Evolutionary conservation across 257 asterid species (phyloP).

Genomic region (Capsicum chinense): DNA sequence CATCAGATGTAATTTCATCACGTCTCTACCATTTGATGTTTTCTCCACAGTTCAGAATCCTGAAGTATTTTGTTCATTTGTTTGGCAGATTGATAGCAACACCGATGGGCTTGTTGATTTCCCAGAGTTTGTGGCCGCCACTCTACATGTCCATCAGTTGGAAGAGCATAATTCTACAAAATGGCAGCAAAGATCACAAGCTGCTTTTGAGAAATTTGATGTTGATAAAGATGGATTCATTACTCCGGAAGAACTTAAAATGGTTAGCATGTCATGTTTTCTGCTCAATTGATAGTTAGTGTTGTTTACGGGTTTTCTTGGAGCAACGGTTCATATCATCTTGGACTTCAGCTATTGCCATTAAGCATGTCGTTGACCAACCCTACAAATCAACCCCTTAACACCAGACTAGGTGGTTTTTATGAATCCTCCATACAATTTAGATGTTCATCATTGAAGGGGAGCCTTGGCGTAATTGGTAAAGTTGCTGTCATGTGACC

Average conservation of each 20-base stretch:
- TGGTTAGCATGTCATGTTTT: conserved; percentile 48
- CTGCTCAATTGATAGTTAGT: background rate
- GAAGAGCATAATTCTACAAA: conserved; percentile 73
- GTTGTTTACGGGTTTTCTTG: background rate
- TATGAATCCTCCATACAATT: background rate
- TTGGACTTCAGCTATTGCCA: background rate
- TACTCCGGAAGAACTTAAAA: conserved; percentile 74
- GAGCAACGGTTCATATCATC: background rate
- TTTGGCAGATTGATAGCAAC: conserved; percentile 76
- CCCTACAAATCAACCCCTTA: conserved; percentile 17
- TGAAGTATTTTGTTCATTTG: conserved; percentile 27
- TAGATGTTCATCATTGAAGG: background rate
- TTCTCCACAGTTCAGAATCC: background rate
- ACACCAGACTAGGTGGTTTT: background rate
- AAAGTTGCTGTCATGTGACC: no score
- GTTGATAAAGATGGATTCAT: conserved; percentile 80
- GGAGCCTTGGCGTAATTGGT: no score
- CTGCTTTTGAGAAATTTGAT: conserved; percentile 82
- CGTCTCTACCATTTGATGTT: background rate
- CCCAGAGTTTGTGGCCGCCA: conserved; percentile 84
- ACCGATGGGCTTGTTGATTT: conserved; percentile 88
- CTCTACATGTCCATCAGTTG: conserved; percentile 77
- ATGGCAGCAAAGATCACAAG: conserved; percentile 72
- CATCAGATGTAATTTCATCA: background rate
- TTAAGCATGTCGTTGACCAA: background rate